A percentile compares a stretch with the other conserved stretches of the same genome.
Evolutionary conservation across 352 stramenopile species (phyloP).

Genomic region (Thalassiosira exigua): DNA sequence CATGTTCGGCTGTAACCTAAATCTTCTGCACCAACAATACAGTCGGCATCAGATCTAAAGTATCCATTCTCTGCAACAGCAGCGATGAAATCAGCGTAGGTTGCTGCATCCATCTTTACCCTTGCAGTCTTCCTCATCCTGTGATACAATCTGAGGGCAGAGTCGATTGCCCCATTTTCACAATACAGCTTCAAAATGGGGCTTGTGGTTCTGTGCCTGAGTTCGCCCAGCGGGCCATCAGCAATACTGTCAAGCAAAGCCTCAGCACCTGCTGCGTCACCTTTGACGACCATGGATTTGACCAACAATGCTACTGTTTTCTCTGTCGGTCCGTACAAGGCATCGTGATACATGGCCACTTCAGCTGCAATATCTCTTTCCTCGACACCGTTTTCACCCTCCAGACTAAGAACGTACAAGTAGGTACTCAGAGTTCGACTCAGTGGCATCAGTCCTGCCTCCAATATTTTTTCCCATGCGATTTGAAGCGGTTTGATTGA

Average conservation of each 20-base stretch:
- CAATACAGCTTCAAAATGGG: constrained; percentile 78
- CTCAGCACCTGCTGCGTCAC: constrained; percentile 64
- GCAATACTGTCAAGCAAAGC: constrained; percentile 53
- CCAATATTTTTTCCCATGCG: constrained; percentile 77
- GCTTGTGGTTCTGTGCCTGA: constrained; percentile 73
- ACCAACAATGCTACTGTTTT: constrained; percentile 71
- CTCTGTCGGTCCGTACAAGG: constrained; percentile 67
- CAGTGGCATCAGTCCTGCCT: constrained; percentile 61
- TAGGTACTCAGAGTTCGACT: constrained; percentile 74
- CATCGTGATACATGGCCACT: constrained; percentile 72
- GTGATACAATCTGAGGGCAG: constrained; percentile 70
- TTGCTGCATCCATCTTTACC: constrained; percentile 73
- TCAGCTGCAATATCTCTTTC: constrained; percentile 52
- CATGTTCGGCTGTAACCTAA: constrained; percentile 53
- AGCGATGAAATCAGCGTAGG: constrained; percentile 71
- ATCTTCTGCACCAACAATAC: constrained; percentile 59
- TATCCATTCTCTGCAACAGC: constrained; percentile 73
- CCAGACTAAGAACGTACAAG: constrained; percentile 73
- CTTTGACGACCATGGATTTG: constrained; percentile 63
- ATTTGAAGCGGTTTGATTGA: constrained; percentile 53
- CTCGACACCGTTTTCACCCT: constrained; percentile 13
- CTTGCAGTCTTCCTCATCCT: constrained; percentile 67
- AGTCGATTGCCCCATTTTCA: constrained; percentile 64
- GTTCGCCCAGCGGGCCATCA: constrained; percentile 28
- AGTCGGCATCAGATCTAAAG: constrained; percentile 57